Percentiles rank a stretch among this genome's conserved stretches.
These are phyloP conservation scores for Ensete glaucum DNA, from an alignment of 176 grass and related monocot genomes.

Conservation along the genomic window DNA sequence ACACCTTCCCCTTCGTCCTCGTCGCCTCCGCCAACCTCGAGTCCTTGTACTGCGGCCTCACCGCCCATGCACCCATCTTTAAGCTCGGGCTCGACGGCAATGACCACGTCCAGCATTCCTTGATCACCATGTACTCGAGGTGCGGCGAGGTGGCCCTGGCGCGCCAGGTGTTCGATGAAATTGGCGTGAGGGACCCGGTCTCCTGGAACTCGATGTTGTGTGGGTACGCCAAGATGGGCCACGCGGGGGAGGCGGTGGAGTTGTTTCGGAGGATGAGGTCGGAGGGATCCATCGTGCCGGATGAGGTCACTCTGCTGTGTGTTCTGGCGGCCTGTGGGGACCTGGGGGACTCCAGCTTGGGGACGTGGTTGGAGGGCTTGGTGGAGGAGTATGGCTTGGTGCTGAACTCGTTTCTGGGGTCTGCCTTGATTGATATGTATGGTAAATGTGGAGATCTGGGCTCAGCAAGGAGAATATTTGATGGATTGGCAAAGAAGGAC, in stretches of 20 bases:
- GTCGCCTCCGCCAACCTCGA: conserved; percentile 14
- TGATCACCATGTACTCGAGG: conserved; percentile 33
- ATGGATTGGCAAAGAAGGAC: conserved; percentile 42
- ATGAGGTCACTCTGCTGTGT: conserved; percentile 29
- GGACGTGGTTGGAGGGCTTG: conserved; percentile 48
- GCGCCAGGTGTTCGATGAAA: conserved; percentile 31
- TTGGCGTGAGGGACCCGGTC: conserved; percentile 13
- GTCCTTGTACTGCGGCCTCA: neutral
- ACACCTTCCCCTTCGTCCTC: conserved; percentile 39
- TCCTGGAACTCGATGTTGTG: conserved; percentile 47
- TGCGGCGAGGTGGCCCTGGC: conserved; percentile 5
- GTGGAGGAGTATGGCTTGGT: conserved; percentile 20
- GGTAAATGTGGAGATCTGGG: conserved; percentile 56
- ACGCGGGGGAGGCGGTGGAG: conserved; percentile 10
- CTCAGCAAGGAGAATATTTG: conserved; percentile 45
- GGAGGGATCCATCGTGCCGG: conserved; percentile 19
- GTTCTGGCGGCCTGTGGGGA: conserved; percentile 40
- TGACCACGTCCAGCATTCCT: conserved; percentile 30
- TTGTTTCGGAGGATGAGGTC: conserved; percentile 26
- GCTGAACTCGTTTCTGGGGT: conserved; percentile 32
- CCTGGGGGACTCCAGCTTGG: conserved; percentile 31
- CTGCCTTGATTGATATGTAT: conserved; percentile 60
- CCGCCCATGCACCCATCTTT: conserved; percentile 15
- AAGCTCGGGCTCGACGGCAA: conserved; percentile 17
- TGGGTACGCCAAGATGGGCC: conserved; percentile 29